phyloP scores from a whole-genome alignment of 768 basidiomycete genomes.

The Naganishia vaughanmartiniae region DNA sequence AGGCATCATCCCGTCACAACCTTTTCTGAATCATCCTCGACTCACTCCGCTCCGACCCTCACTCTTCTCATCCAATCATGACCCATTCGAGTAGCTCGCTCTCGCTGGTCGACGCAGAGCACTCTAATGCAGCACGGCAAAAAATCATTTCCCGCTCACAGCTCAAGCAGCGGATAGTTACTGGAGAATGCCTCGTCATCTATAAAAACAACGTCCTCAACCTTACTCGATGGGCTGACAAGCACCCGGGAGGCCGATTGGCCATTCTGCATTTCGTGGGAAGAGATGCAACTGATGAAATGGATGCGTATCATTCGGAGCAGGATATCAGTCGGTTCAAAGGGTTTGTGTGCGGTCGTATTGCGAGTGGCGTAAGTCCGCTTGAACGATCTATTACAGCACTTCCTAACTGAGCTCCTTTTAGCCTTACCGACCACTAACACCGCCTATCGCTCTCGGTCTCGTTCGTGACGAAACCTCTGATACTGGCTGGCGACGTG shows the following conservation, averaged over 20 bases:
- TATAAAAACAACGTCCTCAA: conserved; percentile 60
- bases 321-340: conserved; percentile 59
- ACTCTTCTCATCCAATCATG: too few species aligned
- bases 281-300: conserved; percentile 89
- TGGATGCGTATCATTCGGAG: conserved; percentile 81
- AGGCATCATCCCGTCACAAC: background rate
- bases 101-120: conserved; percentile 3
- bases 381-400: too few species aligned
- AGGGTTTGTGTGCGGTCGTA: conserved; percentile 67
- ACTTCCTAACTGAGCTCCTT: background rate
- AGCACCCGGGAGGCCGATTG: conserved; percentile 85
- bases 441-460: conserved; percentile 81
- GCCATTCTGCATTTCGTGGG: conserved; percentile 92
- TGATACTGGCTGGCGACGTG: conserved; percentile 43
- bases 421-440: conserved; percentile 57
- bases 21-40: background rate
- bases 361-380: conserved; percentile 52
- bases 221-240: conserved; percentile 64
- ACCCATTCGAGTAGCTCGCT: background rate
- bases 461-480: conserved; percentile 52
- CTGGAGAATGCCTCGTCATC: conserved; percentile 73
- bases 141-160: conserved; percentile 40
- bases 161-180: conserved; percentile 68
- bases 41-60: background rate
- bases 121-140: background rate